Conservation (phyloP, 768 basidiomycete species). For the Russula earlei region DNA sequence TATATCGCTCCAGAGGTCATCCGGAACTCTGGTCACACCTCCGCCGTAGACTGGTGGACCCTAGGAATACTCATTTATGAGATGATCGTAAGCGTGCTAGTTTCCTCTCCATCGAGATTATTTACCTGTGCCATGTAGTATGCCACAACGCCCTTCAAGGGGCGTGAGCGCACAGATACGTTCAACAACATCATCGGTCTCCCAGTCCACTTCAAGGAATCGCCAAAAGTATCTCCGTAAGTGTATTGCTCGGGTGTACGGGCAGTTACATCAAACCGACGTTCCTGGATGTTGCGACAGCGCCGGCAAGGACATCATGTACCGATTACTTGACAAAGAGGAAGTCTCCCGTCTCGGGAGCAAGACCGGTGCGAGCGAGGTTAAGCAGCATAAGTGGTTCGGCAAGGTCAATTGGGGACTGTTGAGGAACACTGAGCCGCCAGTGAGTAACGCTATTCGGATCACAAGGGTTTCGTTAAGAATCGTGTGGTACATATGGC, state of each 20-base stretch:
- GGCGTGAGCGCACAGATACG: slow-evolving; percentile 85
- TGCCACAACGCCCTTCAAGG: slow-evolving; percentile 99
- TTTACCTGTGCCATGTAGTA: slow-evolving; percentile 43
- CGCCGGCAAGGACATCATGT: slow-evolving; percentile 80
- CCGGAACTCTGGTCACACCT: slow-evolving; percentile 91
- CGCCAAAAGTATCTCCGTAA: slow-evolving; percentile 54
- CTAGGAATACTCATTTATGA: slow-evolving; percentile 97
- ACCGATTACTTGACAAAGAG: slow-evolving; percentile 83
- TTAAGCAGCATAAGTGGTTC: slow-evolving; percentile 99
- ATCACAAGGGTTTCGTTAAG: background rate
- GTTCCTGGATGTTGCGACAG: slow-evolving; percentile 32
- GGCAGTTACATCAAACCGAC: background rate
- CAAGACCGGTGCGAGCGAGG: slow-evolving; percentile 92
- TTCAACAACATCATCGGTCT: slow-evolving; percentile 90
- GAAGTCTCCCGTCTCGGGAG: slow-evolving; percentile 84
- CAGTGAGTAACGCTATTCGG: slow-evolving; percentile 44
- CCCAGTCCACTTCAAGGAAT: slow-evolving; percentile 80
- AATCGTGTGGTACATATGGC: background rate
- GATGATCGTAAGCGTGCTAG: slow-evolving; percentile 79
- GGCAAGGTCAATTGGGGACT: slow-evolving; percentile 93
- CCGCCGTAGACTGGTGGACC: slow-evolving; percentile 99
- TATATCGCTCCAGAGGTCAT: slow-evolving; percentile 99
- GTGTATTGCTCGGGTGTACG: background rate
- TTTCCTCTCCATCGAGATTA: slow-evolving; percentile 5
- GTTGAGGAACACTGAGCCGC: slow-evolving; percentile 83